These are phyloP conservation scores for Rhododendron williamsianum DNA, from an alignment of 148 eudicot species.

Conservation along the genomic window DNA sequence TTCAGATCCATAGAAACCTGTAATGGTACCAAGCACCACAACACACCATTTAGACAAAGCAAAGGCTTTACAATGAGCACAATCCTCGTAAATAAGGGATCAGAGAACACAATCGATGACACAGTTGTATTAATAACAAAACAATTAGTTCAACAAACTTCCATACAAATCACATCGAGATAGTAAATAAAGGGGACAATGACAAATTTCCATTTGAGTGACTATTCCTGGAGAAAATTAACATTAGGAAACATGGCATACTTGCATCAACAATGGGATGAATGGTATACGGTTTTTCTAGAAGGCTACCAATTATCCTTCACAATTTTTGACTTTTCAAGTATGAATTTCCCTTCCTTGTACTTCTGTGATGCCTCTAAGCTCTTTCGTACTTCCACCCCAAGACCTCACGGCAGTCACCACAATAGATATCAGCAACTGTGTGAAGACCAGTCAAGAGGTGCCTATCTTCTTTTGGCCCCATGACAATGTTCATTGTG, in stretches of 20 bases:
- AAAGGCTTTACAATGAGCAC: neutral
- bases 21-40: neutral
- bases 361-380: conserved; percentile 27
- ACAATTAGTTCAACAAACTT: neutral
- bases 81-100: neutral
- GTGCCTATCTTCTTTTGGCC: conserved; percentile 26
- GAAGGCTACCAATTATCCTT: conserved; percentile 20
- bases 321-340: conserved; percentile 26
- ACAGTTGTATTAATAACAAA: neutral
- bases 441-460: conserved; percentile 37
- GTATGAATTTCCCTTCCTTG: conserved; percentile 32
- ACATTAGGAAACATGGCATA: conserved; percentile 8
- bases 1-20: neutral
- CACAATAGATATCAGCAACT: conserved; percentile 31
- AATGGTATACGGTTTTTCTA: neutral
- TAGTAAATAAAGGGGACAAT: neutral
- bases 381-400: conserved; percentile 36
- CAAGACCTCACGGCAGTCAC: conserved; percentile 24
- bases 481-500: conserved; percentile 26
- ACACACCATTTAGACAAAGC: neutral
- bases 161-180: neutral
- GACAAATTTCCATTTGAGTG: neutral
- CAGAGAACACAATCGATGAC: neutral
- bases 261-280: neutral
- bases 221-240: neutral